Percentiles rank a stretch among this genome's conserved stretches.
Evolutionary conservation across 768 basidiomycete genomes (phyloP).

Genomic region (Tricholoma terreum): DNA sequence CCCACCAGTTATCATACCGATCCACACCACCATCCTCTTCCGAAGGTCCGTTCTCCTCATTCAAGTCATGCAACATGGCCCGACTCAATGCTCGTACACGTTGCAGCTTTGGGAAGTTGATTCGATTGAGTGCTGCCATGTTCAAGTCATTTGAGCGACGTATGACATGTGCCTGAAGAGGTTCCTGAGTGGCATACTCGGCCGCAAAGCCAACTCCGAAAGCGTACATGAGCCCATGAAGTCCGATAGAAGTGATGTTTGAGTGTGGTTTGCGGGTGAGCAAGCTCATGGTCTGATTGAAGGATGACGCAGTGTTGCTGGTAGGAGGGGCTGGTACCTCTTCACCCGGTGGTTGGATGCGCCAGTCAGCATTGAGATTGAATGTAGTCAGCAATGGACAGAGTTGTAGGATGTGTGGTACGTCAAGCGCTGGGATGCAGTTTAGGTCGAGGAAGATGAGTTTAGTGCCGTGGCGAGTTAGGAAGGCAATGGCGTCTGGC

Average conservation of each 20-base stretch:
- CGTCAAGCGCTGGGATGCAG: constrained; percentile 52
- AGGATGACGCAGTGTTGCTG: constrained; percentile 10
- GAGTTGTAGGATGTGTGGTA: constrained; percentile 56
- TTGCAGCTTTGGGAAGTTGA: constrained; percentile 59
- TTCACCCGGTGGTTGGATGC: constrained; percentile 18
- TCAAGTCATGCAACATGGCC: constrained; percentile 53
- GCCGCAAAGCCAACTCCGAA: constrained; percentile 63
- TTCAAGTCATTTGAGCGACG: constrained; percentile 66
- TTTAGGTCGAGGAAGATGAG: constrained; percentile 68
- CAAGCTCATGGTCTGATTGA: constrained; percentile 31
- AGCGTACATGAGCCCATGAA: constrained; percentile 66
- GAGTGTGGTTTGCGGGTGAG: constrained; percentile 53
- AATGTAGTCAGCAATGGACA: constrained; percentile 63
- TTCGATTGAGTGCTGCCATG: constrained; percentile 48
- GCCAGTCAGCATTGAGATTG: constrained; percentile 78
- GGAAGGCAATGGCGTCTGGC: constrained; percentile 60
- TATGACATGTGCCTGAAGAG: constrained; percentile 42
- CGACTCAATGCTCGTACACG: constrained; percentile 58
- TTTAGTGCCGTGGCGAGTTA: constrained; percentile 51
- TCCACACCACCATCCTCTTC: constrained; percentile 40
- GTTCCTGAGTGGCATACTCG: constrained; percentile 37
- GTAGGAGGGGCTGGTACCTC: constrained; percentile 12
- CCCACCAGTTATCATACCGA: constrained; percentile 74
- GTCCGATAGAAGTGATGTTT: constrained; percentile 58
- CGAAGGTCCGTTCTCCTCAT: constrained; percentile 49